Base-by-base conservation (phyloP, 2,329 filamentous ascomycete species). In the Aspergillus niger region DNA sequence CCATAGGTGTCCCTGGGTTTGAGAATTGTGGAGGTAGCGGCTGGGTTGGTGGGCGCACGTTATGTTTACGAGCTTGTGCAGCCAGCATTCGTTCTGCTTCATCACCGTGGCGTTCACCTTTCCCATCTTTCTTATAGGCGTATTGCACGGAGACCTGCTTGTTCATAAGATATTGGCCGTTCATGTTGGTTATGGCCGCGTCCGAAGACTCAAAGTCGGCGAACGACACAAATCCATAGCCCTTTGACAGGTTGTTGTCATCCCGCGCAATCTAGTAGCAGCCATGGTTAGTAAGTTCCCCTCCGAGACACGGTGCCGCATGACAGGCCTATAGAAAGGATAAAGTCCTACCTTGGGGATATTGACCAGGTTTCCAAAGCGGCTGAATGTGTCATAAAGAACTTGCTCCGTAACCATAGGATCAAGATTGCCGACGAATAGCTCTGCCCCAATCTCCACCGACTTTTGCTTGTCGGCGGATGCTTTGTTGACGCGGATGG, bases 101-200 rank as follows among this genome's bases (percentile, higher is more conserved):
- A 75, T 99, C 95, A 70, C 95, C 95, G 74, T 99, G 95, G 60
- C 95, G 85, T 80, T 98, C 94, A 69, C 94, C 94, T 80, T 97
- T 97, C 68, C 95, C 95, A 72, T 99, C 95, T 79, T 98, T 98
- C 84, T 99, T 99, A 85, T 97, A 98, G 41, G 95, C 95, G 77
- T 98, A 99, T 78, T 98, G 94, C 48, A 99, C 95, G 2, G 90
- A 91, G 69, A 98, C 90, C 77, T 97, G 91, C 80, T 97, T 97
- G 82, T 95, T 97, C 83, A 96, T 93, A 62, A 99, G 86, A 77
- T 95, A 98, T 80, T 98, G 93, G 55, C 92, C 92, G 75, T 97
- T 91, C 90, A 99, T 93, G 75, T 94, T 95, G 67, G 88, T 85
- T 64, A 96, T 91, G 44, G 95, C 93, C 63, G 91, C 89, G 72